Percentiles rank a stretch among this genome's conserved stretches.
These are phyloP conservation scores for Cercospora brassicicola DNA, from an alignment of 2,329 filamentous ascomycete species.

Conservation along the genomic window DNA sequence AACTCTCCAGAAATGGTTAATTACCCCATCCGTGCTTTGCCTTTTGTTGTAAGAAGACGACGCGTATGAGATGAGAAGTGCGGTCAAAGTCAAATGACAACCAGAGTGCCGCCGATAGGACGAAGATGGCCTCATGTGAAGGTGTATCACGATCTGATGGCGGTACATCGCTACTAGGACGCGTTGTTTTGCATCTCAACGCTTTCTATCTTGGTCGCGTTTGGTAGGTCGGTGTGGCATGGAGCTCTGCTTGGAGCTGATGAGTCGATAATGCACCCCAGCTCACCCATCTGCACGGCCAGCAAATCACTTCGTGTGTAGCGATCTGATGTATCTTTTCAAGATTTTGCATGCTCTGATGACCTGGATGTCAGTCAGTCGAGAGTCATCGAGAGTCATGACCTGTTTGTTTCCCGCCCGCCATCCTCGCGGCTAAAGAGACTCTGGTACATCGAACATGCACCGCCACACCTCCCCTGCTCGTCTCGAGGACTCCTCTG, in stretches of 20 bases:
- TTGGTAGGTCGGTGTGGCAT: neutral
- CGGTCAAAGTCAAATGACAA: neutral
- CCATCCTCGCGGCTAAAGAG: neutral
- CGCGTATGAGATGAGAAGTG: neutral
- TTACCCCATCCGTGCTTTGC: neutral
- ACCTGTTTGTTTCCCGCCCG: too few species aligned
- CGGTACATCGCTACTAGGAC: neutral
- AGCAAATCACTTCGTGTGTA: neutral
- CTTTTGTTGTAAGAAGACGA: neutral
- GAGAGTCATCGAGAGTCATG: constrained; percentile 1
- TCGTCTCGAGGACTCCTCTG: neutral
- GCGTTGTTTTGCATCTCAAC: neutral
- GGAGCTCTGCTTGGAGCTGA: neutral
- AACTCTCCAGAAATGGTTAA: neutral
- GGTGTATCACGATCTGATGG: neutral
- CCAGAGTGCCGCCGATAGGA: neutral
- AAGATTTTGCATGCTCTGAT: neutral
- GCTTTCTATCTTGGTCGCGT: neutral
- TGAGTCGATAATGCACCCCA: neutral
- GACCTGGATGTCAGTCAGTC: neutral
- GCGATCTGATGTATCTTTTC: neutral
- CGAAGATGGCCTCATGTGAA: neutral
- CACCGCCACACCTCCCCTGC: neutral
- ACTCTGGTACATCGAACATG: neutral
- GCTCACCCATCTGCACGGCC: neutral